phyloP scores from a whole-genome alignment of 2,329 filamentous ascomycete genomes.

The Xylaria sp. region DNA sequence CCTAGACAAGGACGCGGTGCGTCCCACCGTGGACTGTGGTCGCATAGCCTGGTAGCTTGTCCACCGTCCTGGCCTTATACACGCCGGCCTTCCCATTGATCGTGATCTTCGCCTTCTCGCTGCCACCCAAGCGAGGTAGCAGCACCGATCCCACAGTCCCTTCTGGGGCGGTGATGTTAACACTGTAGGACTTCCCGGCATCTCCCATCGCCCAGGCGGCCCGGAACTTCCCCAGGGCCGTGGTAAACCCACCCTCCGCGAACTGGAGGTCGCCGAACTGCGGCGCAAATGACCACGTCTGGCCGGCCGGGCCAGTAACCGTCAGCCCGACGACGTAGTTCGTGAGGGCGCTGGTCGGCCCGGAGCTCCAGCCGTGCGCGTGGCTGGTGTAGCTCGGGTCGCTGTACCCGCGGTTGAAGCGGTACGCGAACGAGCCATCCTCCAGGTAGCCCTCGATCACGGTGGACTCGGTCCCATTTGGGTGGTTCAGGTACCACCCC shows the following conservation, averaged over 20 bases:
- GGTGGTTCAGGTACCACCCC: conserved; percentile 70
- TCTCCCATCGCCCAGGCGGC: conserved; percentile 10
- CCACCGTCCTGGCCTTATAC: background rate
- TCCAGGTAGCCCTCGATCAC: conserved; percentile 68
- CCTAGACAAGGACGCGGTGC: conserved; percentile 2
- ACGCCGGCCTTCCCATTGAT: conserved; percentile 5
- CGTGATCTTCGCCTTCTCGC: conserved; percentile 7
- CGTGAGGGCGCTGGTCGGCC: conserved; percentile 59
- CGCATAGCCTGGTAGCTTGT: conserved; percentile 15
- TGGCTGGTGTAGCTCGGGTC: conserved; percentile 57
- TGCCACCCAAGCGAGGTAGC: conserved; percentile 3
- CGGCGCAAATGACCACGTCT: conserved; percentile 53
- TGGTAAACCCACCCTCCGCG: conserved; percentile 56
- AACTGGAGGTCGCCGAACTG: conserved; percentile 54
- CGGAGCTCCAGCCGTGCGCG: conserved; percentile 63
- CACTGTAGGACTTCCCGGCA: background rate
- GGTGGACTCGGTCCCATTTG: conserved; percentile 67
- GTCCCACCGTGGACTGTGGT: background rate
- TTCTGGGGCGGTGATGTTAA: conserved; percentile 18
- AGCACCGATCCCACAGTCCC: conserved; percentile 14
- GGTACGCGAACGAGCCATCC: conserved; percentile 68
- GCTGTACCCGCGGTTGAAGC: conserved; percentile 64
- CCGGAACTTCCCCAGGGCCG: conserved; percentile 51
- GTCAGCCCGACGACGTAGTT: conserved; percentile 58
- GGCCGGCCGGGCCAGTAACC: conserved; percentile 52